These are phyloP conservation scores for Serendipita sp. DNA, from an alignment of 1,284 basidiomycete species.

Conservation along the genomic window DNA sequence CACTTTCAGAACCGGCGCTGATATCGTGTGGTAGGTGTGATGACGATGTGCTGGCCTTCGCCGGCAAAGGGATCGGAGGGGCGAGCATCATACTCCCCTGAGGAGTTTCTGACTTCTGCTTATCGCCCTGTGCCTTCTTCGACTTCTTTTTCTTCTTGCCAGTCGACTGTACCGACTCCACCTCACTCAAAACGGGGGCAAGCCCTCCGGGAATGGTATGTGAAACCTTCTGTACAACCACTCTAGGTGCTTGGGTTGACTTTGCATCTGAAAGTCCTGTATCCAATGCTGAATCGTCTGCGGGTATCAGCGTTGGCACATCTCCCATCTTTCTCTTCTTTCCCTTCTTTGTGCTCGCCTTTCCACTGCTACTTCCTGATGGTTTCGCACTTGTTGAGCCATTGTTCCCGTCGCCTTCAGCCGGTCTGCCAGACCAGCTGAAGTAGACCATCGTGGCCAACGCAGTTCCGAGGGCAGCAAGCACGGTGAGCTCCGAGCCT, in stretches of 20 bases:
- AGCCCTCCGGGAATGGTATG: constrained; percentile 1
- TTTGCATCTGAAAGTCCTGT: not conserved
- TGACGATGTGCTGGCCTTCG: constrained; percentile 7
- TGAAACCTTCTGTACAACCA: not conserved
- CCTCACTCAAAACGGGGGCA: not conserved
- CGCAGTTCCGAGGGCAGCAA: not conserved
- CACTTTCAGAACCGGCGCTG: constrained; percentile 7
- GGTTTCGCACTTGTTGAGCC: not conserved
- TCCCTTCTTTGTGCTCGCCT: constrained; percentile 31
- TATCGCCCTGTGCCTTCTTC: constrained; percentile 16
- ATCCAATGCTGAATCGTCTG: constrained; percentile 10
- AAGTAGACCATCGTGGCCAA: not conserved
- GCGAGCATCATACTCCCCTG: constrained; percentile 11
- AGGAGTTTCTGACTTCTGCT: constrained; percentile 31
- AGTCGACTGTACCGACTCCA: constrained; percentile 6
- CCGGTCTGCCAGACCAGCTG: not conserved
- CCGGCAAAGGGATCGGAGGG: constrained; percentile 11
- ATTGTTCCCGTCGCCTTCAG: not conserved
- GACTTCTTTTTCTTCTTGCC: constrained; percentile 19
- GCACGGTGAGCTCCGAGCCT: not conserved
- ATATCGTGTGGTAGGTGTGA: constrained; percentile 12
- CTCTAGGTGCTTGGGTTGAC: constrained; percentile 2
- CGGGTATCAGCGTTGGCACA: constrained; percentile 20
- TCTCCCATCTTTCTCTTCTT: constrained; percentile 26
- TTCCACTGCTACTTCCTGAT: constrained; percentile 11